Evolutionary conservation across 176 grass and related monocot species (phyloP).

Genomic region (Musa troglodytarum): DNA sequence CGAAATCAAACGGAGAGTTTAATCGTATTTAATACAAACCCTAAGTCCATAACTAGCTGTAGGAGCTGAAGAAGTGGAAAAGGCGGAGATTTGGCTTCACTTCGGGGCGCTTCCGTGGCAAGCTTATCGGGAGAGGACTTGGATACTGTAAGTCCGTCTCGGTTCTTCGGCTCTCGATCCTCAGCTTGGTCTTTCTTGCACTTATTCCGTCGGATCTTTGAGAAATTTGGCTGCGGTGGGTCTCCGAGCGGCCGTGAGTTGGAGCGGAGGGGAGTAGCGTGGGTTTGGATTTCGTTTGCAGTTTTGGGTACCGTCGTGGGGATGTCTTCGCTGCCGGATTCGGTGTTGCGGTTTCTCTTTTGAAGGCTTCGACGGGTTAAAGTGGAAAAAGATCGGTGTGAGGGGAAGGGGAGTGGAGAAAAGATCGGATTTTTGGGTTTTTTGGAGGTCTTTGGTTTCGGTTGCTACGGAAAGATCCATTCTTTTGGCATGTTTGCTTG

Average conservation of each 20-base stretch:
- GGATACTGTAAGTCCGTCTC: neutral
- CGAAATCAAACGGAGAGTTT: constrained; percentile 1
- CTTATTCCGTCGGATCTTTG: neutral
- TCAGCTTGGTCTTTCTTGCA: neutral
- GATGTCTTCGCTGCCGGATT: constrained; percentile 4
- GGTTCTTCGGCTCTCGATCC: neutral
- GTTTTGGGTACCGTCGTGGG: neutral
- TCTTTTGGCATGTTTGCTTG: constrained; percentile 21
- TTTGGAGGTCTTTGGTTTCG: constrained; percentile 24
- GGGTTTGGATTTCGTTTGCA: neutral
- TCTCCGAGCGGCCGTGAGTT: neutral
- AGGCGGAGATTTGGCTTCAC: neutral
- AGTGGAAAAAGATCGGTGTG: constrained; percentile 25
- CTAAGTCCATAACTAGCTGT: neutral
- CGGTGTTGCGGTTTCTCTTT: constrained; percentile 15
- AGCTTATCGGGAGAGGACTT: neutral
- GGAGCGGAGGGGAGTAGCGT: neutral
- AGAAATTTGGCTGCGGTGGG: neutral
- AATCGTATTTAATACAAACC: constrained; percentile 8
- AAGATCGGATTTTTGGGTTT: constrained; percentile 15
- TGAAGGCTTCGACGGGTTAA: constrained; percentile 5
- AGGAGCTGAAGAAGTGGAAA: neutral
- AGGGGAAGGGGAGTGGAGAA: constrained; percentile 5
- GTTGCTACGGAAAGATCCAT: constrained; percentile 27
- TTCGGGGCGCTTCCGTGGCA: neutral